A percentile compares a stretch with the other conserved stretches of the same genome.
These are phyloP conservation scores for Nemania bipapillata DNA, from an alignment of 2,329 filamentous ascomycete species.

Conservation along the genomic window DNA sequence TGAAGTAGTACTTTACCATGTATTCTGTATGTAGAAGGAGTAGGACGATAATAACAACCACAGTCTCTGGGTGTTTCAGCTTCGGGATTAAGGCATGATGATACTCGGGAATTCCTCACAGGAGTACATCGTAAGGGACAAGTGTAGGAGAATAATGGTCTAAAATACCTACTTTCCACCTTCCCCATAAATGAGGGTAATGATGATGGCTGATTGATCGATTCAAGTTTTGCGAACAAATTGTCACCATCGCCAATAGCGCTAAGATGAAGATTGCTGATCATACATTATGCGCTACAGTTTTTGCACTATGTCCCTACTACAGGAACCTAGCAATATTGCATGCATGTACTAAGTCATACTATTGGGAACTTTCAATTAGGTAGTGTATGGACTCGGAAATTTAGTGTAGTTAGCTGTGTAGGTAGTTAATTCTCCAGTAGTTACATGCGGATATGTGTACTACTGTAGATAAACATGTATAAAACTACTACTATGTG, in stretches of 20 bases:
- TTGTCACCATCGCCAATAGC: constrained; percentile 1
- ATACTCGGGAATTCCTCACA: no score
- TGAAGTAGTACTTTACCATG: no score
- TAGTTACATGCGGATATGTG: no score
- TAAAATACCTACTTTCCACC: constrained; percentile 11
- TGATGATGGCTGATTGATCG: constrained; percentile 4
- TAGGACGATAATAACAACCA: no score
- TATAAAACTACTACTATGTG: no score
- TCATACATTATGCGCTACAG: not conserved
- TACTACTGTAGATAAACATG: no score
- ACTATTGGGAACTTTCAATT: not conserved
- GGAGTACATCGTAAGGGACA: not conserved
- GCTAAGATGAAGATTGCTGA: not conserved
- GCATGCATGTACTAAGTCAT: not conserved
- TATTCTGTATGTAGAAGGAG: no score
- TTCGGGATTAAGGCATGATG: no score
- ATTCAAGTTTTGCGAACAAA: not conserved
- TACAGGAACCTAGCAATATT: not conserved
- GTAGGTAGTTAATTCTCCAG: no score
- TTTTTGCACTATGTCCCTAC: not conserved
- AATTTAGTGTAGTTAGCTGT: no score
- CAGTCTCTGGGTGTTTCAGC: no score
- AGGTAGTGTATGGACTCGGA: no score
- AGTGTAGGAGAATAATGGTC: not conserved
- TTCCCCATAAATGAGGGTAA: not conserved